Evolutionary conservation across 352 stramenopile species (phyloP).

Genomic region (Plasmopara muralis): DNA sequence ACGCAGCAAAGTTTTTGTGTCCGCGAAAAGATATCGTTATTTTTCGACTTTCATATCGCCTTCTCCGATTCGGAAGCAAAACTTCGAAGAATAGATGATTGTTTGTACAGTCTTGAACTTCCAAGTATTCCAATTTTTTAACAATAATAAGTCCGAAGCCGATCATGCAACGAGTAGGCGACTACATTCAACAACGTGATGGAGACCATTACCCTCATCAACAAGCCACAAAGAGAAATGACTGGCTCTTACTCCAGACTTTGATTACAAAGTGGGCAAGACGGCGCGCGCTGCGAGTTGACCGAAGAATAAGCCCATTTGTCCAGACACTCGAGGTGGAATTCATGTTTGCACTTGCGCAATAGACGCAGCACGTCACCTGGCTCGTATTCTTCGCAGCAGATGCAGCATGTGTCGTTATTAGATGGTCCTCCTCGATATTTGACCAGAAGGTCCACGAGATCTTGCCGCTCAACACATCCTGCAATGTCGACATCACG

Average conservation of each 20-base stretch:
- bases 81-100: no score
- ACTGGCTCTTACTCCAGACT: constrained; percentile 38
- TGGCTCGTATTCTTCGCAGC: constrained; percentile 78
- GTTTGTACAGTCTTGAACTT: no score
- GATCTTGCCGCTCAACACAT: constrained; percentile 64
- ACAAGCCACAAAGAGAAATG: background rate
- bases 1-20: no score
- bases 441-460: constrained; percentile 61
- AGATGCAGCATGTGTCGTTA: constrained; percentile 86
- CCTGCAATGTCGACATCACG: constrained; percentile 51
- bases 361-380: constrained; percentile 73
- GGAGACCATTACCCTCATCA: no score
- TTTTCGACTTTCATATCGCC: no score
- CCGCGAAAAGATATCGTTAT: no score
- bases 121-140: no score
- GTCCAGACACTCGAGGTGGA: constrained; percentile 85
- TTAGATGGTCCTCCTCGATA: constrained; percentile 74
- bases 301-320: constrained; percentile 82
- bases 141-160: no score
- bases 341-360: constrained; percentile 82
- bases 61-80: no score
- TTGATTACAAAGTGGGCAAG: constrained; percentile 82
- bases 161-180: no score
- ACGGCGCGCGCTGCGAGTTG: constrained; percentile 55
- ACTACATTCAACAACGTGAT: no score